phyloP scores from a whole-genome alignment of 2,329 filamentous ascomycete species.

The Penicillium sp. region DNA sequence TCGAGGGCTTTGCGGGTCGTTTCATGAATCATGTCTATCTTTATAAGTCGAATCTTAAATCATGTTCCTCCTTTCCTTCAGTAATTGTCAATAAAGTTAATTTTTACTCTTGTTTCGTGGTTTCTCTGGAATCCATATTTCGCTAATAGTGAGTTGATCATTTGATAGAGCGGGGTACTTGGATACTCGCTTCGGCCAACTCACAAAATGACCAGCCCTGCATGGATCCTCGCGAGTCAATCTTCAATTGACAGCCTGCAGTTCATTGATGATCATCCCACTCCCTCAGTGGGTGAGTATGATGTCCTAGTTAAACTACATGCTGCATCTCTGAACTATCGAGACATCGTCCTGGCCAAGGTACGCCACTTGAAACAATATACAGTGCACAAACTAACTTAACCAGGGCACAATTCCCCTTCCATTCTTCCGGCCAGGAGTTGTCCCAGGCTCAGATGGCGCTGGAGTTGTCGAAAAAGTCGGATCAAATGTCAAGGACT shows the following conservation, averaged over 20 bases:
- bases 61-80: background rate
- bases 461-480: slow-evolving; percentile 45
- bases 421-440: too few species aligned
- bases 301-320: slow-evolving; percentile 65
- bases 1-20: too few species aligned
- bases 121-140: too few species aligned
- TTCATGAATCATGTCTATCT: background rate
- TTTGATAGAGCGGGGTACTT: too few species aligned
- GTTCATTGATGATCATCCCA: too few species aligned
- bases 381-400: background rate
- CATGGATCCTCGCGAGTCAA: too few species aligned
- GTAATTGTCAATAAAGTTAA: background rate
- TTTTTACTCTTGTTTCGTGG: background rate
- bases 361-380: background rate
- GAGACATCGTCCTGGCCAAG: slow-evolving; percentile 41
- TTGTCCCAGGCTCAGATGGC: slow-evolving; percentile 46
- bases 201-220: too few species aligned
- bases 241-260: slow-evolving; percentile 35
- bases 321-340: slow-evolving; percentile 43
- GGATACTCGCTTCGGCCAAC: too few species aligned
- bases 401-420: too few species aligned
- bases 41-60: background rate
- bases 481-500: slow-evolving; percentile 53
- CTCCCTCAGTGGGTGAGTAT: slow-evolving; percentile 27
- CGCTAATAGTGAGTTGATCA: too few species aligned